Evolutionary conservation across 2,329 filamentous ascomycete species (phyloP).

Genomic region (Apiospora malaysiana): DNA sequence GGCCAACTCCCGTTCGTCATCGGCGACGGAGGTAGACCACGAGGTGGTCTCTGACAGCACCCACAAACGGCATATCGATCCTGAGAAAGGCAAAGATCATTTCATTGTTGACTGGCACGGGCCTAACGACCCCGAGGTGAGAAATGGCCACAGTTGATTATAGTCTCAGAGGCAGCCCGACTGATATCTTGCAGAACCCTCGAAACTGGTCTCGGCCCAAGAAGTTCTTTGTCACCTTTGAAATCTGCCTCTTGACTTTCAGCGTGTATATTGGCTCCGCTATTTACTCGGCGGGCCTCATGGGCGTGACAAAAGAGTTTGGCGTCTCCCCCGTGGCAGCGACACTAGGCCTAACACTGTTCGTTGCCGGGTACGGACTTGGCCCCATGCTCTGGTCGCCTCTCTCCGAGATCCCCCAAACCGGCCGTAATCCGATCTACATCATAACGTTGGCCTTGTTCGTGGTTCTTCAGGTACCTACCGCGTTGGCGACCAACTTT

Average conservation of each 20-base stretch:
- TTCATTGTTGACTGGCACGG: conserved; percentile 58
- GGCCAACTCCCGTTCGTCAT: conserved; percentile 9
- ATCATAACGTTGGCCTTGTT: conserved; percentile 63
- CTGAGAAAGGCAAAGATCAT: conserved; percentile 57
- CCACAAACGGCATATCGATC: conserved; percentile 43
- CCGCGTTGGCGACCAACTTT: conserved; percentile 59
- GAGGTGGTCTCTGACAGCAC: conserved; percentile 28
- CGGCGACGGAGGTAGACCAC: conserved; percentile 25
- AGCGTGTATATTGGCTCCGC: conserved; percentile 35
- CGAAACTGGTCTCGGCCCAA: conserved; percentile 46
- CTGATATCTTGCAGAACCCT: conserved; percentile 35
- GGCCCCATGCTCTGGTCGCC: conserved; percentile 63
- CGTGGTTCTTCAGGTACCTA: conserved; percentile 59
- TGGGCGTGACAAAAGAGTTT: conserved; percentile 29
- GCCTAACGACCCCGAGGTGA: conserved; percentile 50
- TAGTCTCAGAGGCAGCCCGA: not conserved
- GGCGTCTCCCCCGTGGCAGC: conserved; percentile 30
- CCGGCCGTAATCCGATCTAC: conserved; percentile 64
- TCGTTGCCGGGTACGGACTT: conserved; percentile 37
- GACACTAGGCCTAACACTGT: conserved; percentile 35
- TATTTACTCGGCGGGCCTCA: conserved; percentile 33
- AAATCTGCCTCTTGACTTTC: conserved; percentile 36
- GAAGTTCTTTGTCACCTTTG: conserved; percentile 41
- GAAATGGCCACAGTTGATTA: not conserved
- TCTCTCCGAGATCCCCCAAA: conserved; percentile 60